Conservation (phyloP, 2,329 filamentous ascomycete genomes). For the Nigrograna mackinnonii region DNA sequence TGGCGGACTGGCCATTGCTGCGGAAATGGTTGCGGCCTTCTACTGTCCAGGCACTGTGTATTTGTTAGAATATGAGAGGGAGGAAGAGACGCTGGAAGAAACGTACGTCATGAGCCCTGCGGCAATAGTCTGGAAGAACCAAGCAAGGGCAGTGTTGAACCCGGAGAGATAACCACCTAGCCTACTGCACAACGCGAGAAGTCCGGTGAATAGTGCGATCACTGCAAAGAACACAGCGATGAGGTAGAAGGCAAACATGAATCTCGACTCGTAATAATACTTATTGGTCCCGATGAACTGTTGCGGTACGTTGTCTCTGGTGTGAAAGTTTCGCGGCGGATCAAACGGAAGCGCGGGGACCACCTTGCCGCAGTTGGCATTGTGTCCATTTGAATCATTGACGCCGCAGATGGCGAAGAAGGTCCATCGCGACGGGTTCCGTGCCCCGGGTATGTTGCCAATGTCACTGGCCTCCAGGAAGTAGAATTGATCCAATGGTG, state of each 20-base stretch:
- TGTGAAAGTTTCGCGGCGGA: constrained; percentile 65
- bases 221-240: constrained; percentile 80
- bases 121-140: constrained; percentile 71
- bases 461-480: constrained; percentile 82
- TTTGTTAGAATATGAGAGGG: constrained; percentile 4
- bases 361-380: constrained; percentile 63
- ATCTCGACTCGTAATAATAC: constrained; percentile 86
- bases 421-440: constrained; percentile 77
- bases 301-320: constrained; percentile 54
- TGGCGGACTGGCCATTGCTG: constrained; percentile 57
- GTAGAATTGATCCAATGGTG: constrained; percentile 74
- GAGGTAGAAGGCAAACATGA: constrained; percentile 90
- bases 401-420: constrained; percentile 82
- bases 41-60: constrained; percentile 65
- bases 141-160: constrained; percentile 59
- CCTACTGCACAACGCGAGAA: constrained; percentile 72
- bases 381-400: constrained; percentile 53
- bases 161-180: constrained; percentile 71
- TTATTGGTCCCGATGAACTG: constrained; percentile 61
- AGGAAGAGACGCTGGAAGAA: constrained; percentile 5
- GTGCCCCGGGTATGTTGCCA: constrained; percentile 67
- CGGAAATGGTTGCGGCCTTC: constrained; percentile 70
- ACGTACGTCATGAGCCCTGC: constrained; percentile 77
- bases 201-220: constrained; percentile 67
- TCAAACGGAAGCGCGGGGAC: constrained; percentile 70